These are phyloP conservation scores for Ceratocystis eucalypticola DNA, from an alignment of 2,329 filamentous ascomycete genomes.

Conservation along the genomic window DNA sequence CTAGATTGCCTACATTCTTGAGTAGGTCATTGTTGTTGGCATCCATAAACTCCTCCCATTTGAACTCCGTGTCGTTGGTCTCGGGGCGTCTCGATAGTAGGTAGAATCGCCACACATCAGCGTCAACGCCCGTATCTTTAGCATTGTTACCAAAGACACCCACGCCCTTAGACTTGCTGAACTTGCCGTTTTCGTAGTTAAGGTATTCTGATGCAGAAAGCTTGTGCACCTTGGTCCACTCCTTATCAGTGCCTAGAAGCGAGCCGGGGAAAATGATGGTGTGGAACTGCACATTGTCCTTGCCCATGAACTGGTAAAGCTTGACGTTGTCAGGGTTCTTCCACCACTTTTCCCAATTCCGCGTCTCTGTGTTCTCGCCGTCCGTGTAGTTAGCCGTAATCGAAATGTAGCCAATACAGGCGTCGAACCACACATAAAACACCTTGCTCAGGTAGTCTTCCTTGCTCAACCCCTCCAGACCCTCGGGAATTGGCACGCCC, in stretches of 20 bases:
- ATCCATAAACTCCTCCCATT: slow-evolving; percentile 71
- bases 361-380: slow-evolving; percentile 31
- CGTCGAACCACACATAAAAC: slow-evolving; percentile 88
- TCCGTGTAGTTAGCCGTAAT: slow-evolving; percentile 83
- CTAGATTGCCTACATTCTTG: slow-evolving; percentile 61
- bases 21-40: slow-evolving; percentile 82
- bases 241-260: slow-evolving; percentile 69
- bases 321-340: slow-evolving; percentile 74
- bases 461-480: slow-evolving; percentile 36
- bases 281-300: slow-evolving; percentile 51
- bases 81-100: slow-evolving; percentile 76
- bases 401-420: slow-evolving; percentile 87
- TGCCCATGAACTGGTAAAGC: slow-evolving; percentile 92
- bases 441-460: slow-evolving; percentile 51
- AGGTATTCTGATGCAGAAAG: slow-evolving; percentile 78
- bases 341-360: slow-evolving; percentile 91
- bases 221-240: slow-evolving; percentile 82
- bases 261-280: slow-evolving; percentile 75
- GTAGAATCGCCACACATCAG: slow-evolving; percentile 91
- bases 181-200: slow-evolving; percentile 81
- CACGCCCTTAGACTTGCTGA: slow-evolving; percentile 78
- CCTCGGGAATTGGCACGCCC: slow-evolving; percentile 51
- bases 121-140: slow-evolving; percentile 67
- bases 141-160: slow-evolving; percentile 88
- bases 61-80: slow-evolving; percentile 74